These are phyloP conservation scores for Boletus rufocinnamomeus DNA, from an alignment of 768 basidiomycete genomes.

Conservation along the genomic window DNA sequence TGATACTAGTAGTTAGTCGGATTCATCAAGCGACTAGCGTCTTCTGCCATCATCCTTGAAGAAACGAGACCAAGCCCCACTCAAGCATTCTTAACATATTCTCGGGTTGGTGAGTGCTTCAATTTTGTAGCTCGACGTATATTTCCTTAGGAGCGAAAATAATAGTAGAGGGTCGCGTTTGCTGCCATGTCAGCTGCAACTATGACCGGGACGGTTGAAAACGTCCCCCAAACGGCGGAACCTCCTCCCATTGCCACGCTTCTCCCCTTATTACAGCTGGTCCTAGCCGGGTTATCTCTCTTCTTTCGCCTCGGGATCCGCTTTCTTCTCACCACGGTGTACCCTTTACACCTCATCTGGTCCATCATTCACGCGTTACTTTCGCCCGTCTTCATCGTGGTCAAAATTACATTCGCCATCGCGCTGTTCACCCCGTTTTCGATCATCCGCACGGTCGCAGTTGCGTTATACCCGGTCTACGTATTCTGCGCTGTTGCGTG, in stretches of 20 bases:
- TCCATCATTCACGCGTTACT: conserved; percentile 41
- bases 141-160: neutral
- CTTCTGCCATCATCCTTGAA: too few relatives aligned
- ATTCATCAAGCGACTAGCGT: neutral
- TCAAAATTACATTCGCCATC: conserved; percentile 42
- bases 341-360: conserved; percentile 29
- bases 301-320: conserved; percentile 18
- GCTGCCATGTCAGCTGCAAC: conserved; percentile 12
- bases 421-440: conserved; percentile 49
- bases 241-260: conserved; percentile 29
- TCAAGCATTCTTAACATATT: neutral
- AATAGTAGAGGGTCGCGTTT: neutral
- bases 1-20: neutral
- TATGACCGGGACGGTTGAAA: conserved; percentile 1
- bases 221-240: neutral
- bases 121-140: neutral
- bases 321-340: conserved; percentile 13
- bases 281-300: conserved; percentile 12
- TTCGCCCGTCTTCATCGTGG: conserved; percentile 48
- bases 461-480: conserved; percentile 55
- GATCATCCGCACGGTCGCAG: conserved; percentile 39
- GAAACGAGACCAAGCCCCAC: neutral
- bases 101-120: conserved; percentile 1
- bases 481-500: conserved; percentile 58
- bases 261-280: conserved; percentile 21